A percentile compares a stretch with the other conserved stretches of the same genome.
phyloP scores from a whole-genome alignment of 139 green algal species.

The Monoraphidium neglectum region DNA sequence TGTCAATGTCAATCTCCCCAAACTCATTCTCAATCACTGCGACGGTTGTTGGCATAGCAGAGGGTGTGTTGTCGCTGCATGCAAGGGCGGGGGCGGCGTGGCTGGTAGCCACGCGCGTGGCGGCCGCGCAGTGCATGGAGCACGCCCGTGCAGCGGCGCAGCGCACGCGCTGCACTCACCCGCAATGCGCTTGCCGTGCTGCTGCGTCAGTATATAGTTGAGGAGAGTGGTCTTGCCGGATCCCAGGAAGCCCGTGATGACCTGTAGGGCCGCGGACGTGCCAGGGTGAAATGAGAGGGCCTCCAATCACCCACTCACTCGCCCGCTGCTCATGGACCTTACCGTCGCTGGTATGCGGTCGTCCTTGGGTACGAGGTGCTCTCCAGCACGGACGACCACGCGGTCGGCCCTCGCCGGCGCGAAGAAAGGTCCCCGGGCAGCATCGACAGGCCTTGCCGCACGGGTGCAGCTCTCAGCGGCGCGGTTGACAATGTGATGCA shows the following conservation, averaged over 20 bases:
- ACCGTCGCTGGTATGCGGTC: neutral
- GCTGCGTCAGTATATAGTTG: constrained; percentile 87
- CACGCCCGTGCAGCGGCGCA: neutral
- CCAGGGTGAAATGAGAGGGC: neutral
- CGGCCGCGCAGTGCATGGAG: too few relatives aligned
- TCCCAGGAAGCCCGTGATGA: constrained; percentile 97
- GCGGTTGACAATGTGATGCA: too few relatives aligned
- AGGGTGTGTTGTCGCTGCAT: neutral
- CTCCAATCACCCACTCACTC: neutral
- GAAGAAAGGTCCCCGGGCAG: too few relatives aligned
- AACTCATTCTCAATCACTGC: constrained; percentile 79
- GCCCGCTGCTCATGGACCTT: too few relatives aligned
- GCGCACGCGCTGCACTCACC: constrained; percentile 5
- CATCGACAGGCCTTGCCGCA: too few relatives aligned
- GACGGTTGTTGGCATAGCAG: neutral
- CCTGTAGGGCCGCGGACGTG: constrained; percentile 40
- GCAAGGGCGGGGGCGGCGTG: neutral
- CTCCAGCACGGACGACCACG: too few relatives aligned
- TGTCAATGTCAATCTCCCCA: constrained; percentile 97
- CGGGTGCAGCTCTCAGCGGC: too few relatives aligned
- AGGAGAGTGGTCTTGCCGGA: constrained; percentile 90
- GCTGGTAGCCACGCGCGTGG: neutral
- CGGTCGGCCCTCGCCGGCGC: too few relatives aligned
- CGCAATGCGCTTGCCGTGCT: constrained; percentile 90
- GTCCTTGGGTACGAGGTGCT: too few relatives aligned